Conservation (phyloP, 345 rosid genomes). For the Alliaria petiolata region DNA sequence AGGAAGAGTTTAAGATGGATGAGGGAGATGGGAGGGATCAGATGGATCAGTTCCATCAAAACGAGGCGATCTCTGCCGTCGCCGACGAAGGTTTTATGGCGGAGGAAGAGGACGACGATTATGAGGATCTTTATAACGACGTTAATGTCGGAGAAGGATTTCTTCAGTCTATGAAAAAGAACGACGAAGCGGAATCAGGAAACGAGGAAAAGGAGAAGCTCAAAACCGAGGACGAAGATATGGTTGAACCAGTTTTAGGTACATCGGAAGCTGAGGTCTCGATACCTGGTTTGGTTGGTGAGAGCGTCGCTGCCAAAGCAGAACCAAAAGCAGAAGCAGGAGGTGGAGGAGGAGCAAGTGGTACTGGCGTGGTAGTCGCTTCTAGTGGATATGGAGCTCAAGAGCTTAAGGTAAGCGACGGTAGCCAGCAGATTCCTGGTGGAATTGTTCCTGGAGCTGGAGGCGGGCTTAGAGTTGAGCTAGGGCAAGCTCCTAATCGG, state of each 20-base stretch:
- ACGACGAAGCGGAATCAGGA: conserved; percentile 41
- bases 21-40: conserved; percentile 54
- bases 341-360: conserved; percentile 12
- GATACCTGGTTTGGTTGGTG: conserved; percentile 42
- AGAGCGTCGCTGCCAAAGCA: conserved; percentile 28
- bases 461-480: conserved; percentile 61
- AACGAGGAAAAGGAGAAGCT: conserved; percentile 26
- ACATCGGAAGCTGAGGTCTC: conserved; percentile 28
- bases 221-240: conserved; percentile 3
- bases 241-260: conserved; percentile 24
- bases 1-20: conserved; percentile 31
- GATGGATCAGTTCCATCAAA: conserved; percentile 57
- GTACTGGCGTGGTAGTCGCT: conserved; percentile 26
- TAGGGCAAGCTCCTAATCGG: conserved; percentile 41
- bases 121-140: conserved; percentile 74
- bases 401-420: conserved; percentile 39
- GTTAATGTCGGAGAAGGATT: conserved; percentile 84
- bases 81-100: conserved; percentile 64
- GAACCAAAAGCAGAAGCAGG: conserved; percentile 5
- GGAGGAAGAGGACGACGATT: conserved; percentile 76
- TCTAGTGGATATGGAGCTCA: conserved; percentile 37
- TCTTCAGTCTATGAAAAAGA: conserved; percentile 55
- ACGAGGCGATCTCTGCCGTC: conserved; percentile 68
- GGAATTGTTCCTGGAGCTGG: conserved; percentile 33
- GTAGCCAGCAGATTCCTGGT: conserved; percentile 31